Evolutionary conservation across 306 rosid genomes (phyloP).

Genomic region (Cicer arietinum): DNA sequence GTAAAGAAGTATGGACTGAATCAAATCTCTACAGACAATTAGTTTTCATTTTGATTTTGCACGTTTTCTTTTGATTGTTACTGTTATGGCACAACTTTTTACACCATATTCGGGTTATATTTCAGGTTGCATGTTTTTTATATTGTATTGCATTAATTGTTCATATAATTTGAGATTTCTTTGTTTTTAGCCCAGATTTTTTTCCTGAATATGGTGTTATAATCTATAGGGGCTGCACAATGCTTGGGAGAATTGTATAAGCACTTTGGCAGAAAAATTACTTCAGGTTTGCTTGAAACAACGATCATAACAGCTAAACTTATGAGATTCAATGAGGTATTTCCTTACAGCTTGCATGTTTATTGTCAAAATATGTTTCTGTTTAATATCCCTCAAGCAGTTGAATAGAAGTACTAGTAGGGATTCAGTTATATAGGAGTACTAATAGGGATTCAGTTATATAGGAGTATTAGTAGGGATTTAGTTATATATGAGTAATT

Average conservation of each 20-base stretch:
- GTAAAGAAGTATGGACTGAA: conserved; percentile 13
- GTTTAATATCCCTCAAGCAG: too few species aligned
- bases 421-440: too few species aligned
- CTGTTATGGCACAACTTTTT: conserved; percentile 15
- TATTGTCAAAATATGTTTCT: too few species aligned
- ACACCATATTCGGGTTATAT: conserved; percentile 17
- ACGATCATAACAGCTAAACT: conserved; percentile 82
- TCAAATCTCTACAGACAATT: conserved; percentile 26
- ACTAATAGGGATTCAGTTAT: too few species aligned
- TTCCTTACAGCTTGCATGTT: conserved; percentile 43
- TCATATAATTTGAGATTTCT: not conserved
- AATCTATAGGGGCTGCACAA: conserved; percentile 84
- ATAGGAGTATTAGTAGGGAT: too few species aligned
- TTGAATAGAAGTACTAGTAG: too few species aligned
- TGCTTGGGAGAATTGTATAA: conserved; percentile 91
- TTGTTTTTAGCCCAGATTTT: not conserved
- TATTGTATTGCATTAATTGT: conserved; percentile 3
- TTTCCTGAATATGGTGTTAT: conserved; percentile 43
- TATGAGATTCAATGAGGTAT: conserved; percentile 81
- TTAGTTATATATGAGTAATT: too few species aligned
- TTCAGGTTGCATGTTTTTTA: conserved; percentile 26
- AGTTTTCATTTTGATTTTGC: conserved; percentile 6
- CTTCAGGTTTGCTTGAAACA: conserved; percentile 91
- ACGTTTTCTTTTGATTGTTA: conserved; percentile 9
- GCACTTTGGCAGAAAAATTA: conserved; percentile 92